Percentiles rank a stretch among this genome's conserved stretches.
Evolutionary conservation across 345 rosid species (phyloP).

Genomic region (Syzygium jambos): DNA sequence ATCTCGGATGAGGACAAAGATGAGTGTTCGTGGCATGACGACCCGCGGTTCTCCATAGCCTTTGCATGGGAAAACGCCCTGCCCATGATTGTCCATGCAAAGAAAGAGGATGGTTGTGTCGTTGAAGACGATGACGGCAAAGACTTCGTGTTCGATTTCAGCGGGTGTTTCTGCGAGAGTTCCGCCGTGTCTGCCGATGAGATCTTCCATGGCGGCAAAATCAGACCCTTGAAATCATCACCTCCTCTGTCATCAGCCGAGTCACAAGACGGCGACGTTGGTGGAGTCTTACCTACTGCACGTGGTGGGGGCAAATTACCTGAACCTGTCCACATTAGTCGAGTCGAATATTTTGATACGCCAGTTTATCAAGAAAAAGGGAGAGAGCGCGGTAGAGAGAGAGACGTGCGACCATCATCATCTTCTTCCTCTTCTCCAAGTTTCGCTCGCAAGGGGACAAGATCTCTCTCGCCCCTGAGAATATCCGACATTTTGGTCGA

Average conservation of each 20-base stretch:
- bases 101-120: background rate
- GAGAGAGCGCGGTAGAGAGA: background rate
- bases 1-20: background rate
- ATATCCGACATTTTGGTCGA: constrained; percentile 10
- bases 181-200: constrained; percentile 38
- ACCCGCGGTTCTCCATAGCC: background rate
- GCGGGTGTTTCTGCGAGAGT: constrained; percentile 4
- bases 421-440: constrained; percentile 7
- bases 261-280: background rate
- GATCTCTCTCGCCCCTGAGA: constrained; percentile 34
- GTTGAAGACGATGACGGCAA: background rate
- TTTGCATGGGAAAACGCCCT: background rate
- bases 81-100: background rate
- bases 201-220: constrained; percentile 38
- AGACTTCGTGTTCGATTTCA: constrained; percentile 24
- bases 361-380: background rate
- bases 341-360: background rate
- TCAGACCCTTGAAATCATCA: constrained; percentile 27
- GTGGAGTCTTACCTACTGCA: background rate
- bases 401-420: constrained; percentile 19
- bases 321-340: background rate
- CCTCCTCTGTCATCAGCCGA: constrained; percentile 14
- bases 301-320: background rate
- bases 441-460: constrained; percentile 15
- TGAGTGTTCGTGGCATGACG: background rate